Evolutionary conservation across 129 eudicot species (phyloP), one percentile per base, ranked within the genome.

Genomic region (Solidago caesia): DNA sequence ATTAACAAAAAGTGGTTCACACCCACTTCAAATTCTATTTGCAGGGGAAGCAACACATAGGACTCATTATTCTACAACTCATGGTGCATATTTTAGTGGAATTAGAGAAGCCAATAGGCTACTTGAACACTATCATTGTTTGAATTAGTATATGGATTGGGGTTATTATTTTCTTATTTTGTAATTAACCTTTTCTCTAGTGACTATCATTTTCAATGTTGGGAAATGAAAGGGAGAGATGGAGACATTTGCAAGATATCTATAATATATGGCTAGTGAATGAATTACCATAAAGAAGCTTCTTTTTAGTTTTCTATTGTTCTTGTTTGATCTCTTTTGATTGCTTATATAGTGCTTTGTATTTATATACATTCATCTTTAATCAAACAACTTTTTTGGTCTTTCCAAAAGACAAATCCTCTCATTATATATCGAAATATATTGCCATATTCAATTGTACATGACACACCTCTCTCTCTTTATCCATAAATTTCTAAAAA

Each of bases 1-100:
- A 80, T 86, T 91, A 87, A 90, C 88, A 5, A 75, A 62, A 67
- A 67, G 53, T 71, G 79, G 61, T 57, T 76, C 84, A 8, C 77
- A 81, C 9, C 80, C 83, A 60, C 91, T 92, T 21, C 98, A 92
- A 79, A 82, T 92, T 27, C 79, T 92, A 5, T 92, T 92, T 79
- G 98, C 98, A 68, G 98, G 98, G 53, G 98, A 92, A 86, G 98
- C 98, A 48, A 92, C 98, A 48, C 96, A 92, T 67, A 92, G 90
- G 76, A 92, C 98, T 59, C 96, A 86, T 77, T 92, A 89, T 69
- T 92, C 98, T 15, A 92, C 98, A 7, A 89, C 98, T 65, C 98
- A 92, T 83, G 98, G 98, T 52, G 98, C 96, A 75, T 92, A 92
- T 79, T 89, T 84, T 72, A 92, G 98, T 86, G 98, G 98, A 7